A percentile compares a stretch with the other conserved stretches of the same genome.
Evolutionary conservation across 352 stramenopile species (phyloP).

Genomic region (Pythium phragmitis): DNA sequence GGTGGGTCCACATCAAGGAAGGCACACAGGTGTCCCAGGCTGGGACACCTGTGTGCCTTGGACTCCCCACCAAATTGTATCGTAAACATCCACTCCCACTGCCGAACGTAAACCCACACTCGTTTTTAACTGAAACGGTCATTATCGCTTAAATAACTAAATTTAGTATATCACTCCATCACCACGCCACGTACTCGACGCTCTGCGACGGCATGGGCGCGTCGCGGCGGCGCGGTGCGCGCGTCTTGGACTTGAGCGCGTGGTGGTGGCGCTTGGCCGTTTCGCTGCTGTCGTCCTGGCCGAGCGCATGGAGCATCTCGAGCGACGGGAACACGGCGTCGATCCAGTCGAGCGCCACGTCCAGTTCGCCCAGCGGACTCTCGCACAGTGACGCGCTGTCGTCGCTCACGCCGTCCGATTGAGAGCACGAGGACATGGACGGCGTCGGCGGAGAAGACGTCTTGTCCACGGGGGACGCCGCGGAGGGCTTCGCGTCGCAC

Average conservation of each 20-base stretch:
- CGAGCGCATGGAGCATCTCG: not conserved
- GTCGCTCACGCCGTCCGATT: slow-evolving; percentile 5
- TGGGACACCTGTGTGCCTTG: no score
- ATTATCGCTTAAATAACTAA: slow-evolving; percentile 10
- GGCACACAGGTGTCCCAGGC: no score
- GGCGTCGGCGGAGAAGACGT: not conserved
- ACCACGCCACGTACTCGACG: slow-evolving; percentile 19
- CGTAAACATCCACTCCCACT: no score
- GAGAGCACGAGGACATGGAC: not conserved
- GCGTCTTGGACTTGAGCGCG: not conserved
- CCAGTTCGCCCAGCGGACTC: not conserved
- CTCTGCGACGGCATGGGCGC: slow-evolving; percentile 17
- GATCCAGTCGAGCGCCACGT: slow-evolving; percentile 42
- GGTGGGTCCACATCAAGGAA: no score
- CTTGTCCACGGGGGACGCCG: slow-evolving; percentile 5
- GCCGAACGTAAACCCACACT: no score
- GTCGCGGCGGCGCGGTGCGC: slow-evolving; percentile 7
- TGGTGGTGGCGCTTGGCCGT: not conserved
- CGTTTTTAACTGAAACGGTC: not conserved
- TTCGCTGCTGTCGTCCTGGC: slow-evolving; percentile 7
- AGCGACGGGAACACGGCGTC: slow-evolving; percentile 53
- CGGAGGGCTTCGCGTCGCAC: not conserved
- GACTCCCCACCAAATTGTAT: no score
- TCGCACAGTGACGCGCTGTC: not conserved
- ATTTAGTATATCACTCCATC: not conserved